Base-by-base conservation (phyloP, 2,329 filamentous ascomycete genomes). In the Aspergillus latus region DNA sequence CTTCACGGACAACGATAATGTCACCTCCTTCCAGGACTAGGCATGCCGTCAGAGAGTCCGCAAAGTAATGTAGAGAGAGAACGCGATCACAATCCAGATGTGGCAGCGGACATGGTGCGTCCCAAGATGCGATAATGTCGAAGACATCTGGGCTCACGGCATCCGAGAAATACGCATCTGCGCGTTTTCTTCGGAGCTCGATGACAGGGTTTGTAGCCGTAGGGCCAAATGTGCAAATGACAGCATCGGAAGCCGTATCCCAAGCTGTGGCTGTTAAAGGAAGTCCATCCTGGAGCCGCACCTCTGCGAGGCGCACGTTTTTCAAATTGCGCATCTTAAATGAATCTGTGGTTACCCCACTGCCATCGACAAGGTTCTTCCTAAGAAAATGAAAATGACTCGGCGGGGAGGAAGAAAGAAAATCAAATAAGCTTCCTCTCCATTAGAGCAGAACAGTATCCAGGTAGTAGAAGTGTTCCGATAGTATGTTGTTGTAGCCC, bases 11-110 rank as follows among this genome's bases (percentile, higher is more conserved):
- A 50, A 92, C 82, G 59, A 97, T 78, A 61, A 99, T 93, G 74
- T 99, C 93, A 59, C 94, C 94, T 48, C 92, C 92, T 65, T 90
- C 88, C 28, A 99, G 80, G 55, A 97, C 86, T 29, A 99, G 77
- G 71, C 90, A 95, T 69, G 88, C 86, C 50, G 86, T 89, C 52
- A 84, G 78, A 28, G 83, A 88, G 69, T 96, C 93, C 42, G 87
- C 84, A 70, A 97, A 93, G 76, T 94, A 88, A 72, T 97, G 92
- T 55, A 97, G 77, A 68, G 82, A 86, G 53, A 96, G 74, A 57
- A 97, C 82, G 61, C 82, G 82, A 75, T 99, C 94, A 67, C 85
- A 85, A 50, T 80, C 72, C 62, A 96, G 77, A 66, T 92, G 86
- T 58, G 91, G 90, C 58, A 85, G 84, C 52, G 91, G 89, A 68